Percentiles rank a stretch among this genome's conserved stretches.
Conservation (phyloP, 306 rosid genomes). For the Cyamopsis tetragonoloba region DNA sequence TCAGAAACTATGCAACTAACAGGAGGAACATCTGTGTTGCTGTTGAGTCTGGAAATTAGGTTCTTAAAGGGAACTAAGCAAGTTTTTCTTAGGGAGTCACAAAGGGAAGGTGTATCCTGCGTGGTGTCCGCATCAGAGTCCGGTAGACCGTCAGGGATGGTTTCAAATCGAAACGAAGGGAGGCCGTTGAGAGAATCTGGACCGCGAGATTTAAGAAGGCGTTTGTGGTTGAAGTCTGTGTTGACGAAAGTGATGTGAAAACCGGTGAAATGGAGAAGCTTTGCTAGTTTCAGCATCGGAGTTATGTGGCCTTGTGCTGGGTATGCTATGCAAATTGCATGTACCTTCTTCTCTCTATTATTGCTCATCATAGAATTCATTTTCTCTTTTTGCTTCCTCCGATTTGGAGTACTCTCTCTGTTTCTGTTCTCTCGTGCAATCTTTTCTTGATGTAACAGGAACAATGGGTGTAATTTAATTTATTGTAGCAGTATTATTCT, state of each 20-base stretch:
- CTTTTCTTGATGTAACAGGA: too few species aligned
- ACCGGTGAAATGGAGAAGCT: constrained; percentile 4
- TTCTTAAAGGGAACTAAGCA: not conserved
- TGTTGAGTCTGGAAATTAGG: not conserved
- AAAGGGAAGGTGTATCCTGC: not conserved
- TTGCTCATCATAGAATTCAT: not conserved
- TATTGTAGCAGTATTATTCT: too few species aligned
- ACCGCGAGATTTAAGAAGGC: not conserved
- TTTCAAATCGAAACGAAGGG: constrained; percentile 7
- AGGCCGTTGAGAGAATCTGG: not conserved
- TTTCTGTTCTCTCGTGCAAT: too few species aligned
- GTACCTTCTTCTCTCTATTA: not conserved
- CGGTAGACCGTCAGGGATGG: constrained; percentile 13
- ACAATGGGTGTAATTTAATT: too few species aligned
- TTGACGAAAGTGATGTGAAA: constrained; percentile 10
- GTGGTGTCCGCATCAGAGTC: constrained; percentile 1
- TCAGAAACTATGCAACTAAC: not conserved
- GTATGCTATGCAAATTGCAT: constrained; percentile 7
- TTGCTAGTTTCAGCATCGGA: constrained; percentile 13
- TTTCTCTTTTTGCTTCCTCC: too few species aligned
- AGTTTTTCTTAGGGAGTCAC: constrained; percentile 7
- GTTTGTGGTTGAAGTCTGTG: constrained; percentile 13
- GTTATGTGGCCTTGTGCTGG: constrained; percentile 17
- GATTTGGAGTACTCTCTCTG: too few species aligned
- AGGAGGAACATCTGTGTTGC: not conserved